Base-by-base conservation (phyloP, 495 filamentous ascomycete genomes). In the Aspergillus nanangensis region DNA sequence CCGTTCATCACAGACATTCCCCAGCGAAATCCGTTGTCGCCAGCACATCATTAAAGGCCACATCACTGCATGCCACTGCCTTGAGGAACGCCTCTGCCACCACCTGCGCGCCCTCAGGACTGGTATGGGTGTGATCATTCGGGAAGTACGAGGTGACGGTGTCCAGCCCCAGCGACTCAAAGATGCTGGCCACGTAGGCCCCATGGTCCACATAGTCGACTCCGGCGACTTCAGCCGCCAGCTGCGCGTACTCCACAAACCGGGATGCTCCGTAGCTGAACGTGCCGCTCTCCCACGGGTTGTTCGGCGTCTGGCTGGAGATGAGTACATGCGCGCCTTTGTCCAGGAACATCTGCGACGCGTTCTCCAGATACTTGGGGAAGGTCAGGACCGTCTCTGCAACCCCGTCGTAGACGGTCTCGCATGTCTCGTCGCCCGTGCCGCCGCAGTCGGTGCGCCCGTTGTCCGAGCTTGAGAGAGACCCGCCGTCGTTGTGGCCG, bases 281-380 rank as follows among this genome's bases (percentile, higher is more conserved):
- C 2, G 47, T 58, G 0, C 78, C 78, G 5, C 58, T 60, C 52
- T 86, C 80, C 78, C 80, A 86, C 13, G 71, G 57, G 48, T 79
- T 84, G 49, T 86, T 77, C 0, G 83, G 83, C 3, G 83, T 87
- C 41, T 77, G 80, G 13, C 66, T 72, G 10, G 71, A 72, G 33
- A 86, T 69, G n/a, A 87, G 64, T 24, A 86, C 83, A 14, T 70
- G 68, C 9, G 81, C 83, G 11, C 83, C 83, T 54, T 83, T 82
- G 38, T 67, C 68, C 20, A 70, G 55, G 53, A 80, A 74, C 38
- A 60, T 51, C 36, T 65, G 62, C 13, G 78, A 67, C 9, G 81
- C 79, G 45, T 75, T 71, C 56, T 75, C 67, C 39, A 84, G 45
- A 60, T 83, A 83, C 17, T 70, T 72, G 1, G 73, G 73, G 58